Evolutionary conservation across 495 filamentous ascomycete genomes (phyloP).

Genomic region (Xylaria nigripes): DNA sequence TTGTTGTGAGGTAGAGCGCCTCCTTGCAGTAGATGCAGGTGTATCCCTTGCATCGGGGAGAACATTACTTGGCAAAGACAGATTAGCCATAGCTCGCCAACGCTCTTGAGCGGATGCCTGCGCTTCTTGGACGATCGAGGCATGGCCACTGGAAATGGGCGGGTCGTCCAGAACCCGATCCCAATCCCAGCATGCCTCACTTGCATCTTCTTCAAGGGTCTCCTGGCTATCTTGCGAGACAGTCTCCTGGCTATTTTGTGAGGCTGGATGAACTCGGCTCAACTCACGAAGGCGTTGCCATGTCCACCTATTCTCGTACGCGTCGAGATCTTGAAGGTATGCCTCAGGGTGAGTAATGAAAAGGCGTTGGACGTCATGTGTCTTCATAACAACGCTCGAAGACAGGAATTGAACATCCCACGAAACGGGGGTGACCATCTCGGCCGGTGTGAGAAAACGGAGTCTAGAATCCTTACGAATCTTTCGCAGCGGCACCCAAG

Average conservation of each 20-base stretch:
- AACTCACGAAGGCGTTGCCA: conserved; percentile 54
- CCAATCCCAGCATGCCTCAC: conserved; percentile 46
- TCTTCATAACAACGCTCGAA: conserved; percentile 56
- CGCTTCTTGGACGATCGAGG: conserved; percentile 20
- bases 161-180: conserved; percentile 47
- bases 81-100: conserved; percentile 26
- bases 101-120: conserved; percentile 29
- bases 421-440: conserved; percentile 57
- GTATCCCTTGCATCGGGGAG: conserved; percentile 17
- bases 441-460: conserved; percentile 53
- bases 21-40: conserved; percentile 5
- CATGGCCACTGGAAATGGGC: conserved; percentile 21
- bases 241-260: conserved; percentile 34
- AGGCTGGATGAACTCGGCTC: conserved; percentile 45
- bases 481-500: conserved; percentile 63
- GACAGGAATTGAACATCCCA: conserved; percentile 61
- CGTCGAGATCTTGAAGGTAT: conserved; percentile 49
- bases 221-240: conserved; percentile 35
- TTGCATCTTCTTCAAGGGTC: conserved; percentile 49
- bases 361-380: conserved; percentile 47
- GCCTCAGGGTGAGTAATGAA: conserved; percentile 59
- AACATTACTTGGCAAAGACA: conserved; percentile 28
- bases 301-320: conserved; percentile 45
- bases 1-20: conserved; percentile 10
- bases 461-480: conserved; percentile 58